Conservation (phyloP, 371 early-diverging fungal species). For the Mucor plumbeus region DNA sequence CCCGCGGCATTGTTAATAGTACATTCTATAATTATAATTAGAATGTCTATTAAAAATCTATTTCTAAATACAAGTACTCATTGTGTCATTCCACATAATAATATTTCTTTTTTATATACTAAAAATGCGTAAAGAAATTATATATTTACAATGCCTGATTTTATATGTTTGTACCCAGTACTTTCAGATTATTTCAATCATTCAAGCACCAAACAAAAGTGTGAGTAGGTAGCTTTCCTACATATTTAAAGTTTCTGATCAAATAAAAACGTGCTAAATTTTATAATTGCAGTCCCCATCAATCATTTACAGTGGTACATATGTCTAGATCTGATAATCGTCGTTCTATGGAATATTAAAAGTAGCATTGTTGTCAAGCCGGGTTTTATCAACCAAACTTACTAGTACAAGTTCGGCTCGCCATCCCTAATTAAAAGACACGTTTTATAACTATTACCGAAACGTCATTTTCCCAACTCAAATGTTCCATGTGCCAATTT, state of each 20-base stretch:
- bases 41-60: background rate
- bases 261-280: background rate
- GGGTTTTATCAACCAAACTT: too few relatives aligned
- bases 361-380: too few relatives aligned
- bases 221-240: too few relatives aligned
- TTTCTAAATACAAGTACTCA: background rate
- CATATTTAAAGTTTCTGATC: background rate
- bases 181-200: background rate
- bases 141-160: background rate
- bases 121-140: background rate
- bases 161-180: background rate
- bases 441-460: too few relatives aligned
- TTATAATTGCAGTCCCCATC: background rate
- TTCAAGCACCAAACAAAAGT: background rate
- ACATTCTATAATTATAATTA: background rate
- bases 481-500: too few relatives aligned
- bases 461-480: too few relatives aligned
- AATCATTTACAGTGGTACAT: background rate
- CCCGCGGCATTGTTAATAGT: conserved; percentile 1
- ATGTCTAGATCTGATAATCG: background rate
- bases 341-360: too few relatives aligned
- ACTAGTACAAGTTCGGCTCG: too few relatives aligned
- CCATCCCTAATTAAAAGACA: too few relatives aligned
- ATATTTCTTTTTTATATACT: background rate
- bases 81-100: background rate